Evolutionary conservation across 2,329 filamentous ascomycete genomes (phyloP), one percentile per base, ranked within the genome.

Genomic region (Mycogone perniciosa): DNA sequence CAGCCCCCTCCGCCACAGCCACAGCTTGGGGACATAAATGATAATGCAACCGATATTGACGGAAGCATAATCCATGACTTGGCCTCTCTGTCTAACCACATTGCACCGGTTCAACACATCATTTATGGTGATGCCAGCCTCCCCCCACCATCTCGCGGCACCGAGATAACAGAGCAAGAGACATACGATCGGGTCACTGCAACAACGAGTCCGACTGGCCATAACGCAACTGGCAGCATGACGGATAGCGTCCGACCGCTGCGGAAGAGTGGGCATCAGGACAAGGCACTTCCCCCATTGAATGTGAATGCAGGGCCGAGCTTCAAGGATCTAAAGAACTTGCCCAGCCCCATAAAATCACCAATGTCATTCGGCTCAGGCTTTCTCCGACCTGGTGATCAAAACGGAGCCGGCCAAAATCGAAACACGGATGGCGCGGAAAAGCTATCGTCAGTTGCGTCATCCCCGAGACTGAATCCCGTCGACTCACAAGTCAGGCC

Each of bases 171-270:
- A 20, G 88, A 91, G 57, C 82, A 81, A 51, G 84, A 88, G 54
- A 77, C 81, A 6, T 78, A 81, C 43, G 87, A 90, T 61, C 79
- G 83, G 59, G 75, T 82, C 54, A 89, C 86, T 0, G 82, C 83
- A 38, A 89, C 88, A 62, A 84, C 85, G 3, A 91, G 86, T 58
- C 86, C 87, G 31, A 87, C 81, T 2, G 80, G 80, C 5, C 75
- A 82, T 54, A 69, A 76, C 57, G 65, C 76, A 4, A 65, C 75
- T 2, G 74, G 80, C 52, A 92, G 88, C 64, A 69, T 88, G 51
- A 80, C 83, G 35, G 88, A 92, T 59, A 95, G 89, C 64, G 82
- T 88, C 44, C 80, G 84, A n/a, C 87, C 90, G 13, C 73, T 96
- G 47, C 84, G 87, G 54, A 75, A 77, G 52, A 66, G 69, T 48